Conservation (phyloP, 495 filamentous ascomycete species). For the Choiromyces venosus region DNA sequence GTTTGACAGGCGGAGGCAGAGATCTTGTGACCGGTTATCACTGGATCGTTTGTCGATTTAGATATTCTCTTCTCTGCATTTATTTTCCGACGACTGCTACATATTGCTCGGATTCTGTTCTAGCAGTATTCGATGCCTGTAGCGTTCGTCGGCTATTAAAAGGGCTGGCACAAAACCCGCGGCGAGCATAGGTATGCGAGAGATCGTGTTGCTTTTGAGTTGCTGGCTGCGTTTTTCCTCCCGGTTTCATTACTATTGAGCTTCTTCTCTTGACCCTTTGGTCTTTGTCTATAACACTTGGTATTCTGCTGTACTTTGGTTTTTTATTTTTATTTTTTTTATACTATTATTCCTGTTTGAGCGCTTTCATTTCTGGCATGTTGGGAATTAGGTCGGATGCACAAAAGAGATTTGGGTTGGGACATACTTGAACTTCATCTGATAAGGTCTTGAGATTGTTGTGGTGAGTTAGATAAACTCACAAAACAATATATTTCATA, state of each 20-base stretch:
- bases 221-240: background rate
- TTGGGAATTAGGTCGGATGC: background rate
- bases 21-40: conserved; percentile 41
- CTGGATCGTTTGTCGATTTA: conserved; percentile 41
- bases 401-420: background rate
- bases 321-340: background rate
- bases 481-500: background rate
- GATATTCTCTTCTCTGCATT: background rate
- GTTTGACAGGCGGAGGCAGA: conserved; percentile 32
- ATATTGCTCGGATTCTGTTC: background rate
- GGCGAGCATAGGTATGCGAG: background rate
- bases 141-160: background rate
- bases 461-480: background rate
- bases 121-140: background rate
- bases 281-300: background rate
- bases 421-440: background rate
- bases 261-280: background rate
- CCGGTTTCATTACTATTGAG: background rate
- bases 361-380: background rate
- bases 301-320: background rate
- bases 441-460: background rate
- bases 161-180: background rate
- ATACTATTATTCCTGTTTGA: background rate
- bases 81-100: background rate
- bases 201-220: background rate